A percentile compares a stretch with the other conserved stretches of the same genome.
Evolutionary conservation across 2,329 filamentous ascomycete genomes (phyloP).

Genomic region (Sclerotinia subarctica): DNA sequence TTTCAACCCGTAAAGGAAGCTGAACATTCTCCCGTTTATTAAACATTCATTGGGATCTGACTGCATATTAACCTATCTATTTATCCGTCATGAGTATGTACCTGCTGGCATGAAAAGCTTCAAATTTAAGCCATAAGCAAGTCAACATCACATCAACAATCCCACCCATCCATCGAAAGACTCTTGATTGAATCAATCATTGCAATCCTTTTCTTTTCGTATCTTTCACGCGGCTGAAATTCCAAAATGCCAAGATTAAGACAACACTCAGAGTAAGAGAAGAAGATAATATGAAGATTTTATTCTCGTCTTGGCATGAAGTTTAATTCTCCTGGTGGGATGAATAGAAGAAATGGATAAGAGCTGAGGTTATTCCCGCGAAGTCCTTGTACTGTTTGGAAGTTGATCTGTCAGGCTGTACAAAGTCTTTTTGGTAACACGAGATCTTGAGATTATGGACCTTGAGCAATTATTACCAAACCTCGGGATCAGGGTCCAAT

Average conservation of each 20-base stretch:
- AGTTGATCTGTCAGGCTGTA: background rate
- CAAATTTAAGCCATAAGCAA: background rate
- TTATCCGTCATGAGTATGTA: slow-evolving; percentile 1
- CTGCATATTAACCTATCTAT: background rate
- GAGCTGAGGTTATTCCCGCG: background rate
- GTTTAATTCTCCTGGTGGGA: background rate
- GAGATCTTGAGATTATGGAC: background rate
- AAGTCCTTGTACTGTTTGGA: background rate
- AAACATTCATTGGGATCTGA: background rate
- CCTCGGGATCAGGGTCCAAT: background rate
- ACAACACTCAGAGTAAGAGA: background rate
- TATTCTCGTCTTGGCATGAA: slow-evolving; percentile 16
- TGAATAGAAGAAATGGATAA: background rate
- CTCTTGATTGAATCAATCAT: background rate
- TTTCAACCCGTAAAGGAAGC: background rate
- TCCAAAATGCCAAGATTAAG: background rate
- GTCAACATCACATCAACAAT: background rate
- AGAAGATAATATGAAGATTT: background rate
- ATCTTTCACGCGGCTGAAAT: background rate
- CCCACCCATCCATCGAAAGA: background rate
- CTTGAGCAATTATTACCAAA: background rate
- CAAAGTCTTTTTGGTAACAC: background rate
- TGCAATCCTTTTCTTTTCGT: background rate
- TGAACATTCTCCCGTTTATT: background rate
- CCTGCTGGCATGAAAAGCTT: slow-evolving; percentile 4